These are phyloP conservation scores for Penicillium arizonense DNA, from an alignment of 495 filamentous ascomycete species.

Conservation along the genomic window DNA sequence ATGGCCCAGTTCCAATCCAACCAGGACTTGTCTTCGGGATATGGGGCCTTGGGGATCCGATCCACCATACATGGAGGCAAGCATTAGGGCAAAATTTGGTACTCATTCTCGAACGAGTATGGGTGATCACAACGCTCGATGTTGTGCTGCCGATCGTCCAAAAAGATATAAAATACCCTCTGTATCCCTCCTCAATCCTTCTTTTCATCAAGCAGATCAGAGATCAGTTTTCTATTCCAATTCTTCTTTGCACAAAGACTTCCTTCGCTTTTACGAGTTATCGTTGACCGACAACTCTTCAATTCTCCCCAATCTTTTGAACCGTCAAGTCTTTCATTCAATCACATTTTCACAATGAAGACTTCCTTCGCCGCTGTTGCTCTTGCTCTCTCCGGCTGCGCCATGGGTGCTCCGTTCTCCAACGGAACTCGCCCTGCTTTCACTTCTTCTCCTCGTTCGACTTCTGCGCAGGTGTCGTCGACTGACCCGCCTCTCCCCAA, in stretches of 20 bases:
- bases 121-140: neutral
- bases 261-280: neutral
- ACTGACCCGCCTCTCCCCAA: conserved; percentile 4
- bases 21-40: neutral
- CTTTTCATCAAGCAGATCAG: conserved; percentile 12
- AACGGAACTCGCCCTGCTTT: conserved; percentile 8
- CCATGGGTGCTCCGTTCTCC: conserved; percentile 16
- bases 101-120: neutral
- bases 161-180: conserved; percentile 17
- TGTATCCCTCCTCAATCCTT: neutral
- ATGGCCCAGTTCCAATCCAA: neutral
- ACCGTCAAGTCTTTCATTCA: neutral
- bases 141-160: neutral
- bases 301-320: neutral
- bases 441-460: neutral
- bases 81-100: neutral
- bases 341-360: conserved; percentile 16
- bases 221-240: conserved; percentile 2
- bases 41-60: neutral
- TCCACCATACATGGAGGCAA: conserved; percentile 2
- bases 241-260: neutral
- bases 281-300: conserved; percentile 2
- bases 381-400: conserved; percentile 17
- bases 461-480: conserved; percentile 4
- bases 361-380: conserved; percentile 13